Base-by-base conservation (phyloP, 1,284 basidiomycete species). In the Cryptococcus depauperatus region DNA sequence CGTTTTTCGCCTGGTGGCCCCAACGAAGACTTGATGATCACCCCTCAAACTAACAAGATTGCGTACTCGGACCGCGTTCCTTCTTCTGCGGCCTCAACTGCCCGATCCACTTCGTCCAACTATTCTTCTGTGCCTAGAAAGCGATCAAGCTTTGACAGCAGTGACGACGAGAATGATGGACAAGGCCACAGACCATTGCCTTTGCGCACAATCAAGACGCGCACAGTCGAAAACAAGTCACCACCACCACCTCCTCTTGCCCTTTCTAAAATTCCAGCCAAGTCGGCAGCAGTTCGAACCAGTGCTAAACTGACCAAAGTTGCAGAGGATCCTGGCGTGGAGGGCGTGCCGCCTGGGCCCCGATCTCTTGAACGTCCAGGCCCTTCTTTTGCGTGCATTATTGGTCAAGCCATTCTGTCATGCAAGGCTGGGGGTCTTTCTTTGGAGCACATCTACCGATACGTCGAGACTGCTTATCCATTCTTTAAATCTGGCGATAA, bases 361-460 rank as follows among this genome's bases (percentile, higher is more conserved):
- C 85, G 89, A 59, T 80, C 83, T 42, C 71, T 71, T 32, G 76
- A 76, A 45, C 88, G 91, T 60, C 90, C 90, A 0, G 79, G 83
- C 25, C 77, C 80, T 25, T 91, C 90, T 2, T 97, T 97, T 61
- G 92, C 93, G 3, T 92, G 90, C 5, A 79, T 97, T 43, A 91
- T 98, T 52, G 93, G 93, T 4, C 90, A 92, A 58, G 93, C 93
- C 6, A 83, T 97, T 51, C 76, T 92, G 46, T 84, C 86, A 11
- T 89, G 87, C 1, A 78, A 81, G 0, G 79, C 84, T 30, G 84
- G 88, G 56, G 82, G 85, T 30, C 79, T 97, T 27, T 90, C 89
- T 0, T 76, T 97, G 21, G 88, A 92, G 59, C 91, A 97, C 65
- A 93, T 98, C 52, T 97, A 97, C 64, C 82, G 86, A 60, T 98